Base-by-base conservation (phyloP, 805 yeast species). In the Starmerella vaccinii region DNA sequence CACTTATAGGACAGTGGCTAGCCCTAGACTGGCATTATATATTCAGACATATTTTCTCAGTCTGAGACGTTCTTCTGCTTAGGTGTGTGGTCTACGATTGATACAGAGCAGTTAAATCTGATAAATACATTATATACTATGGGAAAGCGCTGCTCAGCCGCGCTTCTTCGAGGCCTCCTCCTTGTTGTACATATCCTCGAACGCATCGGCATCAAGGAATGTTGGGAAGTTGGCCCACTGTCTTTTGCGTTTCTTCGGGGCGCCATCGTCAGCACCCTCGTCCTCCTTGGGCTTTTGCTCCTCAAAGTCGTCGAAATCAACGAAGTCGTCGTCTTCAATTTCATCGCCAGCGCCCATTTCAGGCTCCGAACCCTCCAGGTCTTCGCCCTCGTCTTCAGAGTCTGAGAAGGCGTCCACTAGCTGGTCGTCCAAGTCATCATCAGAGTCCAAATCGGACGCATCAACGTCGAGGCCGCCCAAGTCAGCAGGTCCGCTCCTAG, bases 401-500 rank as follows among this genome's bases (percentile, higher is more conserved):
- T 56, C 64, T n/a, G 46, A 37, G 27, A 55, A 50, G 1, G 58
- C 58, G 5, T 44, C 50, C 5, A 46, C 74, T 58, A 70, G 59
- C 38, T 66, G 73, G 22, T 41, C 57, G n/a, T 55, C 58, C 16
- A 54, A 40, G 23, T 54, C 57, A 3, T 65, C 76, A 41, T 69
- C 78, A 47, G 71, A 71, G 39, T 70, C 67, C 40, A 57, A 24
- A 13, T 47, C 59, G 34, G 76, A 73, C 13, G 64, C 62, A 49
- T 77, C 85, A 10, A 49, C 4, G 32, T 68, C 77, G 27, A 76
- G 84, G 52, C 73, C 64, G 24, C 73, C 82, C 49, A 77, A 80
- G 59, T 75, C 89, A 35, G 81, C 89, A 1, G 92, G 92, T 53
- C 75, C 76, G 38, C 84, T 77, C 60, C 79, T 76, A 29, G 83